Evolutionary conservation across 805 yeast genomes (phyloP).

Genomic region (Teunomyces pallodes): DNA sequence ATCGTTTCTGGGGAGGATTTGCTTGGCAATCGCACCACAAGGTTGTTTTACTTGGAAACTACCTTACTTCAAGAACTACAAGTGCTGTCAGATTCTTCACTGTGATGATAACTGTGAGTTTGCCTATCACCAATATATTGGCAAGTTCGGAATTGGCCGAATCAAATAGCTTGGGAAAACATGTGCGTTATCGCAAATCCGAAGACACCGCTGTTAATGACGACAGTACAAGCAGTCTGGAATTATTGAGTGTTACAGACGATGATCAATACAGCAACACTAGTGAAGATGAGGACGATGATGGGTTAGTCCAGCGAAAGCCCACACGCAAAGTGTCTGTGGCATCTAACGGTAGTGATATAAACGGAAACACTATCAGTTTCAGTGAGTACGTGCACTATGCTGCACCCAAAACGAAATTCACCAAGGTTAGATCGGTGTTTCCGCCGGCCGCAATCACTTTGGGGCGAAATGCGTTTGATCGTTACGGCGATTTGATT

Average conservation of each 20-base stretch:
- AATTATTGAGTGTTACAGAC: constrained; percentile 7
- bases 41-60: constrained; percentile 58
- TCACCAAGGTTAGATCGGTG: constrained; percentile 64
- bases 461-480: constrained; percentile 71
- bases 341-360: constrained; percentile 18
- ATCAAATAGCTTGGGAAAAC: background rate
- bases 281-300: constrained; percentile 9
- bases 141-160: constrained; percentile 43
- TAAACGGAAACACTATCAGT: constrained; percentile 28
- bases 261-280: constrained; percentile 14
- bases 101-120: constrained; percentile 47
- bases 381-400: constrained; percentile 74
- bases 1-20: constrained; percentile 64
- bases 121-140: constrained; percentile 53
- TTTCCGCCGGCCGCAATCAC: constrained; percentile 79
- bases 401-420: constrained; percentile 67
- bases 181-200: background rate
- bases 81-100: constrained; percentile 49
- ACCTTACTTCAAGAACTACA: constrained; percentile 42
- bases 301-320: background rate
- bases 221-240: constrained; percentile 10
- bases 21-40: constrained; percentile 80
- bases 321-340: constrained; percentile 18
- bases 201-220: constrained; percentile 8
- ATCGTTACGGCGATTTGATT: constrained; percentile 58